Conservation (phyloP, 1,139 yeast species). For the Candida glucosophila region DNA sequence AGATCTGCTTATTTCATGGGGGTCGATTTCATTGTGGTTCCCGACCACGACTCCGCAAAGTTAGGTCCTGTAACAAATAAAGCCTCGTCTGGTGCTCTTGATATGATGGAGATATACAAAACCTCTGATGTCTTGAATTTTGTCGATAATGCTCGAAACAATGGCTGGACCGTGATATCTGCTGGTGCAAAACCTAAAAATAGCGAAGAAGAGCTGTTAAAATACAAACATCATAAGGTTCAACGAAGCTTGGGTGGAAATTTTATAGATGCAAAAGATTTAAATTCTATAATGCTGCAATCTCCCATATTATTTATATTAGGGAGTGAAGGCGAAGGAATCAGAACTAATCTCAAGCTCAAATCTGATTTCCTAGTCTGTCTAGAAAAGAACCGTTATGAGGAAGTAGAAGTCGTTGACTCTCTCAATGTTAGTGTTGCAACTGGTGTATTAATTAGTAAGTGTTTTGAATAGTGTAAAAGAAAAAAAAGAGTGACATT, state of each 20-base stretch:
- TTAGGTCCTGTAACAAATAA: slow-evolving; percentile 73
- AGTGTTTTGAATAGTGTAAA: slow-evolving; percentile 12
- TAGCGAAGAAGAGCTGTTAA: slow-evolving; percentile 12
- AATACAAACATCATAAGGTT: slow-evolving; percentile 13
- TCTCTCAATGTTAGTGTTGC: slow-evolving; percentile 90
- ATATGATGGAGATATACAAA: slow-evolving; percentile 55
- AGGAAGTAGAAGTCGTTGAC: slow-evolving; percentile 47
- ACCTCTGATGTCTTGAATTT: slow-evolving; percentile 53
- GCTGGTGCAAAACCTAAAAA: slow-evolving; percentile 35
- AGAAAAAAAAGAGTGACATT: no score
- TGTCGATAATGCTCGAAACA: slow-evolving; percentile 42
- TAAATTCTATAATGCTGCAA: slow-evolving; percentile 31
- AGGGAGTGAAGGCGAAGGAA: slow-evolving; percentile 83
- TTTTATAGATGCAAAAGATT: slow-evolving; percentile 31
- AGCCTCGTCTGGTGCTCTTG: slow-evolving; percentile 85
- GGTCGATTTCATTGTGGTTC: slow-evolving; percentile 68
- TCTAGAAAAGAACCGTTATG: slow-evolving; percentile 22
- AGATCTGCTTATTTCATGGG: slow-evolving; percentile 81
- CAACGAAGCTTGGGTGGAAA: slow-evolving; percentile 17
- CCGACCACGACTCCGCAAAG: slow-evolving; percentile 65
- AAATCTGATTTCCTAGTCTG: slow-evolving; percentile 61
- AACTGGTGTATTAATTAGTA: slow-evolving; percentile 54
- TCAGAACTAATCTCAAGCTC: slow-evolving; percentile 55
- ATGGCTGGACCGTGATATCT: slow-evolving; percentile 72
- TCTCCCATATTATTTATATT: slow-evolving; percentile 64